Evolutionary conservation across 768 basidiomycete species (phyloP).

Genomic region (Trametes cubensis): DNA sequence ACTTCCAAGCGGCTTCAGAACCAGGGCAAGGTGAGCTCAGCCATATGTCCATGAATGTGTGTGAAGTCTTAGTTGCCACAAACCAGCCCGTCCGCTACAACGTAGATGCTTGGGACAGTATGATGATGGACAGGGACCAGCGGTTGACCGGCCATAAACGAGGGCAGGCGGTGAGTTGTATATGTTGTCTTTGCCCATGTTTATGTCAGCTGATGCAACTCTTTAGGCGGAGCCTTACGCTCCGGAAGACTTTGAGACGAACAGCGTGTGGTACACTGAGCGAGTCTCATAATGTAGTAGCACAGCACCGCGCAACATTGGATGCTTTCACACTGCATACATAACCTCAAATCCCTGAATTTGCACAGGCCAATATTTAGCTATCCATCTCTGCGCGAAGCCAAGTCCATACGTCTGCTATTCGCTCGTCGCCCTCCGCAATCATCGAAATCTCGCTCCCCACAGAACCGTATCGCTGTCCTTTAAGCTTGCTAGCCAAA

Average conservation of each 20-base stretch:
- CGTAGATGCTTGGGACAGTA: slow-evolving; percentile 88
- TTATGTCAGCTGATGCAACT: not conserved
- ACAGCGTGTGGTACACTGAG: slow-evolving; percentile 74
- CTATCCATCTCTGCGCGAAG: slow-evolving; percentile 35
- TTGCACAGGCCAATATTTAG: slow-evolving; percentile 15
- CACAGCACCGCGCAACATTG: not conserved
- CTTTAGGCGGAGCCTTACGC: slow-evolving; percentile 66
- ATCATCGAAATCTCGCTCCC: slow-evolving; percentile 6
- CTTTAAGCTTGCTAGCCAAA: slow-evolving; percentile 35
- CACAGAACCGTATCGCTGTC: slow-evolving; percentile 45
- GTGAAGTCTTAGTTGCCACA: not conserved
- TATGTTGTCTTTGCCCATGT: not conserved
- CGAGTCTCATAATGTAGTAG: slow-evolving; percentile 35
- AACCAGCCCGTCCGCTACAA: slow-evolving; percentile 58
- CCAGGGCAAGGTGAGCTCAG: slow-evolving; percentile 75
- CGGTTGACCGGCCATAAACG: slow-evolving; percentile 84
- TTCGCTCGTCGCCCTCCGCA: slow-evolving; percentile 5
- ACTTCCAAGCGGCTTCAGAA: slow-evolving; percentile 80
- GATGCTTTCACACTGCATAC: not conserved
- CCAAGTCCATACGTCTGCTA: slow-evolving; percentile 37
- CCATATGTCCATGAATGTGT: not conserved
- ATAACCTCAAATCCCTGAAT: not conserved
- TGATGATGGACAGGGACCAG: slow-evolving; percentile 94
- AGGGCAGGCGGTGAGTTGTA: slow-evolving; percentile 77
- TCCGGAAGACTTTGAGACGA: slow-evolving; percentile 71